Conservation (phyloP, 2,329 filamentous ascomycete genomes). For the Phialemonium atrogriseum region DNA sequence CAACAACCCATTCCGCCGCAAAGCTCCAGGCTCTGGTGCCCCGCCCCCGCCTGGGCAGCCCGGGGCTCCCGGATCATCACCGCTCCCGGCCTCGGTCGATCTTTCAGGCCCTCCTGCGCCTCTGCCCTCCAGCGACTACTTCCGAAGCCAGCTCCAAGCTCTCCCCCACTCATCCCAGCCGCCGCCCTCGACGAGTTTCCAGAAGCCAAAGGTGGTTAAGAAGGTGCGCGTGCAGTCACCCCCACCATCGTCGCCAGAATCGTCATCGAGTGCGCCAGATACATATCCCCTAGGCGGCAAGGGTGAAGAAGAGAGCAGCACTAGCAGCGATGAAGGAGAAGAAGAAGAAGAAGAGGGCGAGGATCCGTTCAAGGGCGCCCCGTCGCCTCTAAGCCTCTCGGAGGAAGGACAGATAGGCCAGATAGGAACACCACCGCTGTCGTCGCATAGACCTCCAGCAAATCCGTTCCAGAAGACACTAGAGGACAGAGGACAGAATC, state of each 20-base stretch:
- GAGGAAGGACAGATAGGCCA: conserved; percentile 18
- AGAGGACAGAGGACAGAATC: conserved; percentile 37
- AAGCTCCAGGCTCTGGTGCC: conserved; percentile 16
- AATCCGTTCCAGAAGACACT: conserved; percentile 51
- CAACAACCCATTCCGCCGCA: conserved; percentile 47
- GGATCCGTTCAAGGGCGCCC: conserved; percentile 23
- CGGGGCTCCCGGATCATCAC: conserved; percentile 6
- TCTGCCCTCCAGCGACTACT: conserved; percentile 19
- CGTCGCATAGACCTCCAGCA: conserved; percentile 23
- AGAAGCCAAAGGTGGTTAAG: conserved; percentile 49
- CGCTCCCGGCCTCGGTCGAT: conserved; percentile 10
- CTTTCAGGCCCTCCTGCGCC: conserved; percentile 15
- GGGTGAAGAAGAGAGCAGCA: conserved; percentile 22
- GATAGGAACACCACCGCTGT: conserved; percentile 16
- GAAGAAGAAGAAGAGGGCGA: conserved; percentile 17
- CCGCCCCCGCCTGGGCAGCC: conserved; percentile 9
- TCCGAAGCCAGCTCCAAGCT: conserved; percentile 20
- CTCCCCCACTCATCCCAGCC: conserved; percentile 21
- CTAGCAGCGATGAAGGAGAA: conserved; percentile 15
- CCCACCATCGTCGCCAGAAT: conserved; percentile 51
- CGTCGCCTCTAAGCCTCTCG: conserved; percentile 11
- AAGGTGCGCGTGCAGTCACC: conserved; percentile 61
- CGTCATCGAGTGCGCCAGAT: conserved; percentile 27
- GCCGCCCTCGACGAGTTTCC: conserved; percentile 24
- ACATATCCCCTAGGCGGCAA: conserved; percentile 20